A percentile compares a stretch with the other conserved stretches of the same genome.
These are phyloP conservation scores for Celoporthe dispersa DNA, from an alignment of 2,329 filamentous ascomycete genomes.

Conservation along the genomic window DNA sequence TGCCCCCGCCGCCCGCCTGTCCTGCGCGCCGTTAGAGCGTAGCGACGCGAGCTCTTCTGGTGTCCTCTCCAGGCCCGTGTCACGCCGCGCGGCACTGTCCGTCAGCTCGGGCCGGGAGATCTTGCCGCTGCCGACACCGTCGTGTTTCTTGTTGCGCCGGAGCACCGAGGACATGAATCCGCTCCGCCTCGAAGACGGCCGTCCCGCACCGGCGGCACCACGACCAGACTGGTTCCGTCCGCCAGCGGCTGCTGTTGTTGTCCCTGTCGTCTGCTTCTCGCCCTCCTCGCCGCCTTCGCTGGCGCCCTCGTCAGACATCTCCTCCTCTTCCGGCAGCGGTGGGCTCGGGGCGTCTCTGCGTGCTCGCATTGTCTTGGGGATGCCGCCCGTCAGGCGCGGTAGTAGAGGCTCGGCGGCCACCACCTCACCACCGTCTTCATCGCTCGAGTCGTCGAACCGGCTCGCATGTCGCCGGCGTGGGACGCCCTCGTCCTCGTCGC, in stretches of 20 bases:
- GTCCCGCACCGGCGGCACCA: conserved; percentile 32
- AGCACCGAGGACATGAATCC: conserved; percentile 63
- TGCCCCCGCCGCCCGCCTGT: conserved; percentile 38
- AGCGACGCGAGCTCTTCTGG: conserved; percentile 56
- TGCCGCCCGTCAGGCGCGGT: background rate
- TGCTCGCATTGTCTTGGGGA: conserved; percentile 1
- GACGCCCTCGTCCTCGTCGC: conserved; percentile 36
- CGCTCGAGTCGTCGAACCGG: conserved; percentile 66
- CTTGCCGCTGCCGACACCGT: conserved; percentile 53
- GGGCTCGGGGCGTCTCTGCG: conserved; percentile 31
- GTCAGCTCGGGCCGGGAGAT: conserved; percentile 56
- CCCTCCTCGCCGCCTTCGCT: conserved; percentile 54
- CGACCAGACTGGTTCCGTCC: conserved; percentile 49
- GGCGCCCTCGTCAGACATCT: conserved; percentile 51
- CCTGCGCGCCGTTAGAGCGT: conserved; percentile 40
- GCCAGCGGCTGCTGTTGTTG: conserved; percentile 34
- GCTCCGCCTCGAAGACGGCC: conserved; percentile 38
- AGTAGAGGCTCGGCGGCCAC: conserved; percentile 33
- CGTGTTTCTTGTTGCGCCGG: conserved; percentile 63
- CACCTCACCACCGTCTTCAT: conserved; percentile 52
- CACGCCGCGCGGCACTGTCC: conserved; percentile 64
- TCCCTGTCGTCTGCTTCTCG: conserved; percentile 3
- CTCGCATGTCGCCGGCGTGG: conserved; percentile 46
- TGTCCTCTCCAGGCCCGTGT: conserved; percentile 65
- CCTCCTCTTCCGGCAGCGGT: conserved; percentile 50